Evolutionary conservation across 208 protist genomes (phyloP).

Genomic region (Porcisia deanei): DNA sequence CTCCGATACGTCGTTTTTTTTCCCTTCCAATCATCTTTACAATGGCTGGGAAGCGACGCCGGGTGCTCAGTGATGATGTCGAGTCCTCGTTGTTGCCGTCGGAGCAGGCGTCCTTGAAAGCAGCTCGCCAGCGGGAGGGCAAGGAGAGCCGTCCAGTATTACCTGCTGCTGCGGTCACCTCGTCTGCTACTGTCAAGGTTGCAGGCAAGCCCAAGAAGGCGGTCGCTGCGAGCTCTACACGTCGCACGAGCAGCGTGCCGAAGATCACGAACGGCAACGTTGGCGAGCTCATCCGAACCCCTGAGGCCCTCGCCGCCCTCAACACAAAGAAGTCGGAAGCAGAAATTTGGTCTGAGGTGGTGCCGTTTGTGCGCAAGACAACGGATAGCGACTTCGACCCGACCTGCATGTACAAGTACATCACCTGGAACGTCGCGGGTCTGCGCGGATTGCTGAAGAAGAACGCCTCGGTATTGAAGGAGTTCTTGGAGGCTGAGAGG

Average conservation of each 20-base stretch:
- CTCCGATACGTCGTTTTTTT: not conserved
- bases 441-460: constrained; percentile 86
- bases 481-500: constrained; percentile 60
- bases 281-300: constrained; percentile 31
- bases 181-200: not conserved
- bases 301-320: constrained; percentile 36
- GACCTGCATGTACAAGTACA: constrained; percentile 79
- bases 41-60: constrained; percentile 8
- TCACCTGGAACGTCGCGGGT: constrained; percentile 94
- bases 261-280: constrained; percentile 39
- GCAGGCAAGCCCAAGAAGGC: not conserved
- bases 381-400: constrained; percentile 58
- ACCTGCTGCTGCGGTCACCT: not conserved
- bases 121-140: no score
- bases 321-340: constrained; percentile 54
- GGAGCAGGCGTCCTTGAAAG: not conserved
- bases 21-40: not conserved
- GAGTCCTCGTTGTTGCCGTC: not conserved
- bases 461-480: constrained; percentile 45
- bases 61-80: not conserved
- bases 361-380: constrained; percentile 63
- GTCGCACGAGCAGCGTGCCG: constrained; percentile 1
- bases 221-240: not conserved
- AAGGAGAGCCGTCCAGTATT: not conserved
- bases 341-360: constrained; percentile 60